Evolutionary conservation across 2,329 filamentous ascomycete species (phyloP).

Genomic region (Apiospora pterosperma): DNA sequence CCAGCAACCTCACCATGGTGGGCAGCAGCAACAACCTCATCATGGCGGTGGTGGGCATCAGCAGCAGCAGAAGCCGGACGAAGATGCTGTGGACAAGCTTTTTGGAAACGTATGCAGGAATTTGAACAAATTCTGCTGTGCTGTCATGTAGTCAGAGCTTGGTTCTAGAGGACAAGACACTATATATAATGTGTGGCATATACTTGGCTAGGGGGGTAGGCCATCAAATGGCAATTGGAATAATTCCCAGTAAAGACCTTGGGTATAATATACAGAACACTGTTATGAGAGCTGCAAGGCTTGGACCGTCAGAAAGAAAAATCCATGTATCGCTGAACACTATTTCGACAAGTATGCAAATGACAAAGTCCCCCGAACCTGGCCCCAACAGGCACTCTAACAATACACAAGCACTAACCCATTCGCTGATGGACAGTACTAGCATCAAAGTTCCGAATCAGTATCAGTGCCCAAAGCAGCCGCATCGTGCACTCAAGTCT

Average conservation of each 20-base stretch:
- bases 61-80: conserved; percentile 61
- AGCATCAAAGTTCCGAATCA: no score
- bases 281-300: neutral
- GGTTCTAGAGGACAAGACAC: neutral
- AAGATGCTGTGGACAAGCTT: conserved; percentile 11
- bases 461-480: no score
- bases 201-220: neutral
- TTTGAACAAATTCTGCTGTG: conserved; percentile 50
- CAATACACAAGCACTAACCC: no score
- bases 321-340: neutral
- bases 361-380: neutral
- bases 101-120: neutral
- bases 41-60: conserved; percentile 56
- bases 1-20: conserved; percentile 31
- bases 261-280: neutral
- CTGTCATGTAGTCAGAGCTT: conserved; percentile 60
- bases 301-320: neutral
- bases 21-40: conserved; percentile 34
- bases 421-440: no score
- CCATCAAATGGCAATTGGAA: neutral
- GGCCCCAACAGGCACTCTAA: no score
- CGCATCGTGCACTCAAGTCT: no score
- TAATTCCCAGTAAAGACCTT: neutral
- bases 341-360: neutral
- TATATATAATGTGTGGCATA: neutral